Conservation (phyloP, 345 rosid genomes). For the Citrus medica region DNA sequence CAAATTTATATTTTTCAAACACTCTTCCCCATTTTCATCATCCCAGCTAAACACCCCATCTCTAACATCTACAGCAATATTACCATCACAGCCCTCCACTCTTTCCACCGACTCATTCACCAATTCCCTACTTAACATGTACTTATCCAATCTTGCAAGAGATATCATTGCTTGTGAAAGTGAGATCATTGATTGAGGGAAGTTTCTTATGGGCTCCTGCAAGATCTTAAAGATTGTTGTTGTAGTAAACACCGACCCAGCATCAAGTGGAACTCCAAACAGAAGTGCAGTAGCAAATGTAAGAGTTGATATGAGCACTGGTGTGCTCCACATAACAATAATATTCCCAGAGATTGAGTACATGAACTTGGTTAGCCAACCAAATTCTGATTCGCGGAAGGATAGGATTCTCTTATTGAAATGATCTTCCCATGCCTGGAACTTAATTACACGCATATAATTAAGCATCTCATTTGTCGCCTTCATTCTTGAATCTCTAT, state of each 20-base stretch:
- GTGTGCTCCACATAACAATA: slow-evolving; percentile 81
- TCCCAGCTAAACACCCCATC: slow-evolving; percentile 84
- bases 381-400: slow-evolving; percentile 69
- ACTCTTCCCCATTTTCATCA: slow-evolving; percentile 55
- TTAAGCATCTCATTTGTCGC: slow-evolving; percentile 93
- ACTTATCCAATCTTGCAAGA: slow-evolving; percentile 66
- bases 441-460: slow-evolving; percentile 88
- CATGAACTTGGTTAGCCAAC: slow-evolving; percentile 80
- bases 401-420: slow-evolving; percentile 71
- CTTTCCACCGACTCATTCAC: slow-evolving; percentile 57
- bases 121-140: slow-evolving; percentile 79
- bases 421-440: slow-evolving; percentile 96
- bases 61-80: slow-evolving; percentile 57
- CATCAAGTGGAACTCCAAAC: slow-evolving; percentile 70
- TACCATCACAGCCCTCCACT: slow-evolving; percentile 45
- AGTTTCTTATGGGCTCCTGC: slow-evolving; percentile 85
- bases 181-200: slow-evolving; percentile 93
- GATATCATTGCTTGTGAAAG: slow-evolving; percentile 94
- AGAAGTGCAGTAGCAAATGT: slow-evolving; percentile 73
- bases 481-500: slow-evolving; percentile 89
- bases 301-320: slow-evolving; percentile 63
- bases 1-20: slow-evolving; percentile 57
- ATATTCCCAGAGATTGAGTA: slow-evolving; percentile 66
- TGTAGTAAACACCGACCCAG: slow-evolving; percentile 85
- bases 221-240: slow-evolving; percentile 83